Conservation (phyloP, 208 protist species). For the Leishmania amazonensis region DNA sequence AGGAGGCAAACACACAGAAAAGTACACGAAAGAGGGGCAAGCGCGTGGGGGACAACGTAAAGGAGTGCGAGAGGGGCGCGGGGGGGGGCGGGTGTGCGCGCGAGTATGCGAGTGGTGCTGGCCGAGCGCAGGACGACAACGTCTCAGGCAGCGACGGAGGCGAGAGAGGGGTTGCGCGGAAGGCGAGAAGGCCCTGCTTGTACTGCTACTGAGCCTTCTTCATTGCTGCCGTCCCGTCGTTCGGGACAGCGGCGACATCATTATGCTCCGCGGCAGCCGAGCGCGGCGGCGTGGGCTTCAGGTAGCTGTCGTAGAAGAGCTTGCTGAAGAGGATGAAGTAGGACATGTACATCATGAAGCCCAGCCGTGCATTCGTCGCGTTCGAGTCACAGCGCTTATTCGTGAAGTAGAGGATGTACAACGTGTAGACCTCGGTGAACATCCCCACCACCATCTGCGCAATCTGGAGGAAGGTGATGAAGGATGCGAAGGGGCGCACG, state of each 20-base stretch:
- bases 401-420: slow-evolving; percentile 48
- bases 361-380: slow-evolving; percentile 55
- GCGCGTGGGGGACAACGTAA: background rate
- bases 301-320: slow-evolving; percentile 83
- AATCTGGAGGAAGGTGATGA: slow-evolving; percentile 89
- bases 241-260: slow-evolving; percentile 4
- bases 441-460: slow-evolving; percentile 93
- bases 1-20: no score
- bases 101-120: no score
- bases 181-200: background rate
- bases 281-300: slow-evolving; percentile 31
- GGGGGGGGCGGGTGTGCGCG: no score
- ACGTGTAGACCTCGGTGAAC: slow-evolving; percentile 51
- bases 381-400: slow-evolving; percentile 40
- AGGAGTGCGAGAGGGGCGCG: no score
- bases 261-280: slow-evolving; percentile 13
- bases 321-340: slow-evolving; percentile 93
- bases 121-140: no score
- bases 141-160: background rate
- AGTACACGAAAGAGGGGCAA: no score
- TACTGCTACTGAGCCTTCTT: slow-evolving; percentile 13
- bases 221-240: background rate
- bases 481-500: slow-evolving; percentile 71
- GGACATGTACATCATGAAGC: slow-evolving; percentile 89
- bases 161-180: background rate